A percentile compares a stretch with the other conserved stretches of the same genome.
These are phyloP conservation scores for Juncus effusus DNA, from an alignment of 176 grass and related monocot species.

Conservation along the genomic window DNA sequence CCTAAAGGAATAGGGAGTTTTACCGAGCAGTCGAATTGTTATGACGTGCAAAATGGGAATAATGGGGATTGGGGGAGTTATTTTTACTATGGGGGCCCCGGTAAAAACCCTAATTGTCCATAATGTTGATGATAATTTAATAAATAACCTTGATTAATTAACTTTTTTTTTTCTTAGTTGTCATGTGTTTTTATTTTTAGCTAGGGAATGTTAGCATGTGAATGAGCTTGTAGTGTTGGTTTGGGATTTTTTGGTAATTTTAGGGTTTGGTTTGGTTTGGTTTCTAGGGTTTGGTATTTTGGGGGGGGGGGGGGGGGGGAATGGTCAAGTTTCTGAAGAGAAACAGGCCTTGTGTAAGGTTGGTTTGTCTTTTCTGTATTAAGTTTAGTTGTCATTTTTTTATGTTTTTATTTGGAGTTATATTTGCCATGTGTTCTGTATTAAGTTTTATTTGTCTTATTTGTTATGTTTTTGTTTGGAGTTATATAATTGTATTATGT, in stretches of 20 bases:
- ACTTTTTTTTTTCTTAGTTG: conserved; percentile 27
- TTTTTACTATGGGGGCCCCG: conserved; percentile 82
- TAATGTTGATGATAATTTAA: conserved; percentile 26
- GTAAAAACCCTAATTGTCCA: conserved; percentile 75
- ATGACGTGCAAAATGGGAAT: conserved; percentile 80
- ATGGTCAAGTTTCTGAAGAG: conserved; percentile 86
- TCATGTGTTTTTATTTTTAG: conserved; percentile 17
- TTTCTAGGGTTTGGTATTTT: conserved; percentile 49
- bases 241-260: too few relatives aligned
- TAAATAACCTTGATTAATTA: conserved; percentile 18
- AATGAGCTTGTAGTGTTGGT: conserved; percentile 20
- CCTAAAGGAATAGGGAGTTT: conserved; percentile 58
- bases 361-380: conserved; percentile 29
- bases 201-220: conserved; percentile 61
- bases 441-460: neutral
- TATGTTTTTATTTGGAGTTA: neutral
- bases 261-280: conserved; percentile 21
- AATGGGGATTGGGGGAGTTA: conserved; percentile 86
- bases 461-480: neutral
- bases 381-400: neutral
- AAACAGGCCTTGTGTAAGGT: conserved; percentile 57
- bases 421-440: too few relatives aligned
- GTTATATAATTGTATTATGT: too few relatives aligned
- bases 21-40: conserved; percentile 88
- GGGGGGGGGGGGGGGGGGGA: conserved; percentile 34